These are phyloP conservation scores for Coniochaeta hoffmannii DNA, from an alignment of 2,329 filamentous ascomycete species.

Conservation along the genomic window DNA sequence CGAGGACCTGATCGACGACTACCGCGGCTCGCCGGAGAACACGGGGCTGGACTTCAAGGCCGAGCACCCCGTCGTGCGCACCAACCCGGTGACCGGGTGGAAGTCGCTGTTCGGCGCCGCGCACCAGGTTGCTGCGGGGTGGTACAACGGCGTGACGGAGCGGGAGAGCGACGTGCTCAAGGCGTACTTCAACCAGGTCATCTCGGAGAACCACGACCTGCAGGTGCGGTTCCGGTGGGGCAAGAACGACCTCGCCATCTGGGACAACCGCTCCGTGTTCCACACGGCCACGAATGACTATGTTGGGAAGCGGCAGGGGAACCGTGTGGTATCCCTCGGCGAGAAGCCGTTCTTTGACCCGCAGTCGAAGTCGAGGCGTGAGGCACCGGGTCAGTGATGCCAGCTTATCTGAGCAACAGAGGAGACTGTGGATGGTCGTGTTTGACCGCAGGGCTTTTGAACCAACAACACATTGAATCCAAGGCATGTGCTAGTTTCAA, in stretches of 20 bases:
- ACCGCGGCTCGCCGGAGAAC: slow-evolving; percentile 20
- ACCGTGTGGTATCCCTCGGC: slow-evolving; percentile 21
- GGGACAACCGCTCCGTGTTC: slow-evolving; percentile 17
- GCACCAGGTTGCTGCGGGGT: slow-evolving; percentile 18
- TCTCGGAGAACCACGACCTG: slow-evolving; percentile 22
- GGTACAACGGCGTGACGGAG: slow-evolving; percentile 23
- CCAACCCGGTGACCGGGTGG: slow-evolving; percentile 24
- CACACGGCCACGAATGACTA: slow-evolving; percentile 23
- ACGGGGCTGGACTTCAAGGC: slow-evolving; percentile 19
- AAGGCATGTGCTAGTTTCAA: background rate
- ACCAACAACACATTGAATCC: background rate
- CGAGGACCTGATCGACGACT: slow-evolving; percentile 22
- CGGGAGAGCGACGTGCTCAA: slow-evolving; percentile 23
- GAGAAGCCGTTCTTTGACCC: slow-evolving; percentile 22
- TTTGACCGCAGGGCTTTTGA: no score
- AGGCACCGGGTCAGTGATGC: slow-evolving; percentile 11
- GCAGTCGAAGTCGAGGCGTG: slow-evolving; percentile 17
- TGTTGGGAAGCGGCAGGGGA: slow-evolving; percentile 19
- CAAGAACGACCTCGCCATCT: slow-evolving; percentile 17
- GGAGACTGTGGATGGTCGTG: no score
- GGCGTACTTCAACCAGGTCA: slow-evolving; percentile 17
- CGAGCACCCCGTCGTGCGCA: slow-evolving; percentile 21
- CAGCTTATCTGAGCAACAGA: no score
- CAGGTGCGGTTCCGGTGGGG: slow-evolving; percentile 22
- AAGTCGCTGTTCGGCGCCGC: slow-evolving; percentile 24